Evolutionary conservation across 768 basidiomycete genomes (phyloP), one percentile per base, ranked within the genome.

Genomic region (Trametes cinnabarina): DNA sequence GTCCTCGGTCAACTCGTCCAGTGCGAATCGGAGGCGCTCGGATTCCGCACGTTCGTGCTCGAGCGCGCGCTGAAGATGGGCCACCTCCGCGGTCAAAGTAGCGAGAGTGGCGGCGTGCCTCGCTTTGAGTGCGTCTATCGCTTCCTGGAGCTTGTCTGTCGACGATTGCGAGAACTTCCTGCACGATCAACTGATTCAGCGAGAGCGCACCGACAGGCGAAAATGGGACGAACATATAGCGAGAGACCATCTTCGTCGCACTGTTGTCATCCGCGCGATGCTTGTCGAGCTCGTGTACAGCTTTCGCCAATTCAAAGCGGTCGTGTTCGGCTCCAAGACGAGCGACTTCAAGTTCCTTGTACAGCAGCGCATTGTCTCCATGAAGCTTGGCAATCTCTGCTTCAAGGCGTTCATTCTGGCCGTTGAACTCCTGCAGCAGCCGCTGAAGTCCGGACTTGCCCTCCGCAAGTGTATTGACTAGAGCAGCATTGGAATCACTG

Each of bases 101-200:
- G 78, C 65, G 0, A 82, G 65, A 0, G 87, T 87, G 1, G 87
- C 81, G 2, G 79, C 71, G 65, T 92, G 86, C 3, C 91, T 81
- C 0, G 77, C 67, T 52, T 82, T 84, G 47, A 90, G 76, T 2
- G 81, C 72, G 5, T 74, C 73, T 41, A 92, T 75, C 12, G 88
- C 80, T 3, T 73, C 65, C 62, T 90, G 88, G 0, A 93, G 81
- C 1, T 78, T 68, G 53, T 88, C 79, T 4, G 86, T 87, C 7
- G 88, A 83, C 2, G 81, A 75, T 66, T 94, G 91, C 2, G 90
- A 91, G 71, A 92, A 94, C 70, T 85, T 88, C 91, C 91, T 92
- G 22, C 60, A 3, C 10, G 15, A 20, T 8, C 4, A 6, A 7
- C 2, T 15, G 25, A 23, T 9, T 57, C 35, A 47, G 62, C n/a